Conservation (phyloP, 306 rosid genomes). For the Benincasa hispida region DNA sequence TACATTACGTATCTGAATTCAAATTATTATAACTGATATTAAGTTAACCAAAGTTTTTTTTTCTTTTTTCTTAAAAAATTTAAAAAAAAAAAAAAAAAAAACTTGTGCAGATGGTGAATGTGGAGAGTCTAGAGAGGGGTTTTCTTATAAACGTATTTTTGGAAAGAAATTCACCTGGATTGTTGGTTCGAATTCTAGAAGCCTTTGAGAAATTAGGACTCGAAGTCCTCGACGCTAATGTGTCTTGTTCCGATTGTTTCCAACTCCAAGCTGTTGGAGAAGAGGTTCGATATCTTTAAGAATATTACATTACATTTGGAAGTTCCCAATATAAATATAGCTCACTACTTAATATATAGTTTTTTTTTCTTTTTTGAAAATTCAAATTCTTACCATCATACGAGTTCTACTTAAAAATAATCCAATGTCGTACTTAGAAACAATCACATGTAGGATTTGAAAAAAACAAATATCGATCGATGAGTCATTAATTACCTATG, state of each 20-base stretch:
- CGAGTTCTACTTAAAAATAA: too few species aligned
- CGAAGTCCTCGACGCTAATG: constrained; percentile 83
- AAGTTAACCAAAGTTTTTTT: background rate
- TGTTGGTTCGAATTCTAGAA: constrained; percentile 57
- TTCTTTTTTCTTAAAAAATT: background rate
- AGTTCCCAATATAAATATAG: background rate
- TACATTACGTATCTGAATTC: too few species aligned
- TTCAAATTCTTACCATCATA: background rate
- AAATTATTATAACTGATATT: too few species aligned
- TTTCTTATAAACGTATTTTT: constrained; percentile 54
- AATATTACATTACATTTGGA: background rate
- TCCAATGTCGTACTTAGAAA: too few species aligned
- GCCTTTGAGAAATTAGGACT: constrained; percentile 72
- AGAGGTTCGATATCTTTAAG: constrained; percentile 29
- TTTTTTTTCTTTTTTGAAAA: background rate
- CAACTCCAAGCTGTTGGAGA: constrained; percentile 70
- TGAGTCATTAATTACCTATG: too few species aligned
- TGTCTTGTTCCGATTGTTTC: constrained; percentile 72
- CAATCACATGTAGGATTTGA: too few species aligned
- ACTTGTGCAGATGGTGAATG: constrained; percentile 42
- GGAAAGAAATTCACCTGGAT: constrained; percentile 53
- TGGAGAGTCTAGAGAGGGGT: constrained; percentile 60
- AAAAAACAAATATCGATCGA: too few species aligned
- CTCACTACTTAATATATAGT: background rate
- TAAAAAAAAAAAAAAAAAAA: too few species aligned